Evolutionary conservation across 176 grass and related monocot species (phyloP).

Genomic region (Carex kokanica): DNA sequence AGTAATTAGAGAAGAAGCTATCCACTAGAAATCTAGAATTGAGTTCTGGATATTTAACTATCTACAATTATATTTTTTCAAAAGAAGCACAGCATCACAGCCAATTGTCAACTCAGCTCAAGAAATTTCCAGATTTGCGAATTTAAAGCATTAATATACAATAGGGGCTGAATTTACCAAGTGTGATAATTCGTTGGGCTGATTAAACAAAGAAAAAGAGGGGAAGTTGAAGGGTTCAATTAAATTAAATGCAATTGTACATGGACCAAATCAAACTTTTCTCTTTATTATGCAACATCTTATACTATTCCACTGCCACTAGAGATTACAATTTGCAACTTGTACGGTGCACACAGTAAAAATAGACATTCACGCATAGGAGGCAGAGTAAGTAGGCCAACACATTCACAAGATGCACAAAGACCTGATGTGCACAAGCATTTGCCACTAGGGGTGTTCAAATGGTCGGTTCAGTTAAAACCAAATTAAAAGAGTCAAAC

Average conservation of each 20-base stretch:
- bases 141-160: neutral
- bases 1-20: neutral
- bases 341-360: neutral
- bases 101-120: neutral
- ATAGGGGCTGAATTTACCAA: neutral
- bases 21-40: neutral
- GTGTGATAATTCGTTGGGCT: neutral
- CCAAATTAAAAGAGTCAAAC: too few species aligned
- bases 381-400: neutral
- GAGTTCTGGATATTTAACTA: neutral
- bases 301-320: neutral
- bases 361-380: neutral
- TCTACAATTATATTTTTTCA: neutral
- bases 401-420: neutral
- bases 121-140: neutral
- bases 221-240: neutral
- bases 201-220: neutral
- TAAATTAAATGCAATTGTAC: neutral
- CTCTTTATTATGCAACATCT: neutral
- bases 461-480: too few species aligned
- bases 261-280: neutral
- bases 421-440: neutral
- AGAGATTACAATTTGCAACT: slow-evolving; percentile 4
- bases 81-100: neutral
- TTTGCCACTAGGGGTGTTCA: neutral